Evolutionary conservation across 2,329 filamentous ascomycete species (phyloP), one percentile per base, ranked within the genome.

Genomic region (Aspergillus spinulosporus): DNA sequence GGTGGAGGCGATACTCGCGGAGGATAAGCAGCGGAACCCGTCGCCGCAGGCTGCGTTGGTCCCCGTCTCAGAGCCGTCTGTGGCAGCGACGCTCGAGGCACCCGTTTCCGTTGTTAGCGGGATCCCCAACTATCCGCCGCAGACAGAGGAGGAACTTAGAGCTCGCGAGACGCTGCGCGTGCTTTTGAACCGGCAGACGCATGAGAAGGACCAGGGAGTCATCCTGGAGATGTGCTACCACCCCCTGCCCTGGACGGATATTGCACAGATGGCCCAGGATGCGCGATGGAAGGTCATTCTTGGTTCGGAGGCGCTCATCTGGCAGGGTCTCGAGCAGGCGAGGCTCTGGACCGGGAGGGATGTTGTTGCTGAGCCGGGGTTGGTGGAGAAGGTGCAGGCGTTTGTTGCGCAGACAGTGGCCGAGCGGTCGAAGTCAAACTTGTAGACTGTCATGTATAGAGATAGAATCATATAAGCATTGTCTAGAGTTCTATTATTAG

Each of bases 161-260:
- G 84, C 87, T 3, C 77, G 89, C 1, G 70, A 72, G 1, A 79
- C 90, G 0, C 66, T 79, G 28, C 62, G 71, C 59, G 65, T 63
- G 8, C 73, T 80, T 57, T 58, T 80, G 49, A 62, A 65, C 0
- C 52, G n/a, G 34, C 59, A n/a, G 43, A 58, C 46, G 50, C 63
- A 9, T 43, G 50, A 31, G 40, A 53, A 58, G 7, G 57, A 77
- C 59, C 87, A 88, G 72, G 88, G 88, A 5, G 84, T 84, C 5
- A 83, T 92, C 55, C 71, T 92, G 58, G 89, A 92, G 72, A 92
- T 93, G 89, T 92, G 88, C 77, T 92, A 92, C 70, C 89, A 92
- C 68, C 89, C 89, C 0, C 72, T 80, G 2, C 86, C 88, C 0
- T 86, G 83, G 70, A 92, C 89, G 0, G 79, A 82, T 62, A 82